Conservation (phyloP, 352 stramenopile species). For the Pythium vanterpoolii region DNA sequence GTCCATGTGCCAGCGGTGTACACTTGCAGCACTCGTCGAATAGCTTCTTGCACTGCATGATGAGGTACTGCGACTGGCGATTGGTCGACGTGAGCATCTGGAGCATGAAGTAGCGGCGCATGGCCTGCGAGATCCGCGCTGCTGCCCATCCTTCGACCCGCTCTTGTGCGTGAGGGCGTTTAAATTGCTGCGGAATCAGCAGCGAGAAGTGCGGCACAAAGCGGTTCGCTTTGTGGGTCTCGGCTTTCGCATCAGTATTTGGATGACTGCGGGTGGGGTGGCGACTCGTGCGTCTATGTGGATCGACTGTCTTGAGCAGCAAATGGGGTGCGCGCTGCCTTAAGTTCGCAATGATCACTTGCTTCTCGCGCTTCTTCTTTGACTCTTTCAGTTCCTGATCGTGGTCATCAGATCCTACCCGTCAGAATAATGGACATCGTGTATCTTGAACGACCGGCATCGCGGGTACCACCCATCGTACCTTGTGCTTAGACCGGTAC, state of each 20-base stretch:
- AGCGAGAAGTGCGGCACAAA: conserved; percentile 26
- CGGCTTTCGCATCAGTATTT: not conserved
- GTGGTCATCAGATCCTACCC: not conserved
- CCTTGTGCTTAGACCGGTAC: conserved; percentile 43
- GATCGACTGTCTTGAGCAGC: conserved; percentile 28
- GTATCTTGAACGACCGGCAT: not conserved
- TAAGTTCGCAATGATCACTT: conserved; percentile 54
- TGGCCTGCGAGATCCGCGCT: conserved; percentile 47
- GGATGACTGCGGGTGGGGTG: not conserved
- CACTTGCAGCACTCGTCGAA: conserved; percentile 80
- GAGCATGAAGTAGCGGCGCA: conserved; percentile 53
- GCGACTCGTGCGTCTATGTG: not conserved
- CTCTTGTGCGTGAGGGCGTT: conserved; percentile 21
- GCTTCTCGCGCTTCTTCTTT: conserved; percentile 51
- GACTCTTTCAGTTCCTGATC: conserved; percentile 39
- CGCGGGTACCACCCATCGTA: not conserved
- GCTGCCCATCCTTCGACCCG: conserved; percentile 59
- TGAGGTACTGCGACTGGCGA: conserved; percentile 41
- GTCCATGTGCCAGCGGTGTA: conserved; percentile 46
- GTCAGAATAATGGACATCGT: not conserved
- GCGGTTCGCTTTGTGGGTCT: conserved; percentile 6
- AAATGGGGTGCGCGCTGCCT: conserved; percentile 39
- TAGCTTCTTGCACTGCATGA: conserved; percentile 58
- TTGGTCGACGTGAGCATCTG: conserved; percentile 37
- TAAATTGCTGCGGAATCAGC: conserved; percentile 39